phyloP scores from a whole-genome alignment of 371 early-diverging fungal species.

The Rhizopus arrhizus region DNA sequence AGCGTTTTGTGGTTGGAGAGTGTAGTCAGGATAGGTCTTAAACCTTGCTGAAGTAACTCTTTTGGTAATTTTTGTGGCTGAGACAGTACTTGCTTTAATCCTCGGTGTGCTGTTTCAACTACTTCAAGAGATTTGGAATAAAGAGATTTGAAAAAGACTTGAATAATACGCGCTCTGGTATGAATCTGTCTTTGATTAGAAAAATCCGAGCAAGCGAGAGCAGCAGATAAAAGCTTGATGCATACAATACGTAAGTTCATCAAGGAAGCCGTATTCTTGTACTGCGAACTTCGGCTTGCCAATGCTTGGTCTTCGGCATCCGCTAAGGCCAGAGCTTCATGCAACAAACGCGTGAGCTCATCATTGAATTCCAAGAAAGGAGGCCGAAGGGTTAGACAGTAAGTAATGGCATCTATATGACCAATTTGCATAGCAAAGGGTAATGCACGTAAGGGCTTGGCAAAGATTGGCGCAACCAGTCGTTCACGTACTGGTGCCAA shows the following conservation, averaged over 20 bases:
- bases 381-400: slow-evolving; percentile 87
- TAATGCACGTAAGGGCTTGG: slow-evolving; percentile 94
- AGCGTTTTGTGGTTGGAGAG: slow-evolving; percentile 92
- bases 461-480: slow-evolving; percentile 90
- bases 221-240: slow-evolving; percentile 91
- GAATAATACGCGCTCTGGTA: slow-evolving; percentile 87
- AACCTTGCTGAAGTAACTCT: slow-evolving; percentile 92
- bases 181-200: slow-evolving; percentile 68
- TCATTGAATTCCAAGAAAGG: slow-evolving; percentile 91
- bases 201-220: slow-evolving; percentile 88
- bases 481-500: slow-evolving; percentile 85
- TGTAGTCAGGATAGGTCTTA: slow-evolving; percentile 93
- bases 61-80: slow-evolving; percentile 92
- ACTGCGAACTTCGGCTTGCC: slow-evolving; percentile 81
- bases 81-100: slow-evolving; percentile 84
- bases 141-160: slow-evolving; percentile 98
- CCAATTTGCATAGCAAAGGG: slow-evolving; percentile 98
- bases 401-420: slow-evolving; percentile 96
- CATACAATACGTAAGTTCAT: slow-evolving; percentile 92
- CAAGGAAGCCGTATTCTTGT: slow-evolving; percentile 79
- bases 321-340: slow-evolving; percentile 92
- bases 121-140: slow-evolving; percentile 93
- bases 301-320: slow-evolving; percentile 98
- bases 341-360: slow-evolving; percentile 86
- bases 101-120: slow-evolving; percentile 92